These are phyloP conservation scores for Pythium scleroteichum DNA, from an alignment of 352 stramenopile genomes.

Conservation along the genomic window DNA sequence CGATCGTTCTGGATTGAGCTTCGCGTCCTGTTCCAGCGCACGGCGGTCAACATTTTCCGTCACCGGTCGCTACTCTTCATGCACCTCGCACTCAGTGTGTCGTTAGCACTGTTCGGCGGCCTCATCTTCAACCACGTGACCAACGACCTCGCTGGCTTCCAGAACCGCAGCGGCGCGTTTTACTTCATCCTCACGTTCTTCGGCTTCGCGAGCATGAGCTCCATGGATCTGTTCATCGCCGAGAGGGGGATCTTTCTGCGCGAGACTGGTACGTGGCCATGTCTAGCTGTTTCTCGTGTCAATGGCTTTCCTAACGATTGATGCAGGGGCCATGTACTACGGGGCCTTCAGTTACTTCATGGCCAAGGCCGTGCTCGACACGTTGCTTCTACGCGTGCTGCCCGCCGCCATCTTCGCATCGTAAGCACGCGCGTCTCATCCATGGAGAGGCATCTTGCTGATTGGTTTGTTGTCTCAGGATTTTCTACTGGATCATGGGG, in stretches of 20 bases:
- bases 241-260: conserved; percentile 77
- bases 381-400: conserved; percentile 72
- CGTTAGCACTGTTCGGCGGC: conserved; percentile 61
- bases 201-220: conserved; percentile 82
- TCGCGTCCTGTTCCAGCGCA: conserved; percentile 69
- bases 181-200: conserved; percentile 89
- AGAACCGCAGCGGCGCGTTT: conserved; percentile 83
- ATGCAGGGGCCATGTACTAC: conserved; percentile 72
- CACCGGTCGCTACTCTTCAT: conserved; percentile 70
- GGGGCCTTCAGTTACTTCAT: conserved; percentile 77
- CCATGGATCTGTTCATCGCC: conserved; percentile 82
- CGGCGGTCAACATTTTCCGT: conserved; percentile 69
- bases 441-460: conserved; percentile 2
- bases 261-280: conserved; percentile 57
- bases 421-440: conserved; percentile 23
- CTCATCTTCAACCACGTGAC: conserved; percentile 84
- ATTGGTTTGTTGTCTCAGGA: conserved; percentile 27
- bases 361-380: conserved; percentile 72
- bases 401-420: conserved; percentile 73
- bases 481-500: conserved; percentile 90
- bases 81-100: conserved; percentile 58
- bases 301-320: not conserved
- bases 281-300: too few relatives aligned
- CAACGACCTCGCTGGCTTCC: conserved; percentile 80
- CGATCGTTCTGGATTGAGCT: conserved; percentile 62